Evolutionary conservation across 768 basidiomycete species (phyloP), one percentile per base, ranked within the genome.

Genomic region (Nidularia pulvinata): DNA sequence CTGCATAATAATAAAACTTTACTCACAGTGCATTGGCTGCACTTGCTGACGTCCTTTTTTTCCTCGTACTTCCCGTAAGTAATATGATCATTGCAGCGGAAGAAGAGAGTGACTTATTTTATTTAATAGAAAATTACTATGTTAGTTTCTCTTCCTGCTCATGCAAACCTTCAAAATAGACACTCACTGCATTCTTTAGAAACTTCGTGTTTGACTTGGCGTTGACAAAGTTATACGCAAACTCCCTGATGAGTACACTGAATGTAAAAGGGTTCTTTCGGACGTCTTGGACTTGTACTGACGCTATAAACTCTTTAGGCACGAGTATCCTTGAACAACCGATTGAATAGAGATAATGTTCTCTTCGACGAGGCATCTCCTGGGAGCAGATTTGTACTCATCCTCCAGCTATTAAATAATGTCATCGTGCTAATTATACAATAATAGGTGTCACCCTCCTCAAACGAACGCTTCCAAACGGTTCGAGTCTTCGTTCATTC

Each of bases 171-270:
- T 22, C 7, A 10, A 43, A 6, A 14, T 49, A n/a, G 25, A 44
- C 22, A 48, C 46, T 11, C 43, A 46, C 10, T 4, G 45, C 11
- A 2, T 22, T 11, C 32, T 11, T 36, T 34, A 62, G 61, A n/a
- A 57, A 60, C 51, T 60, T 57, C 37, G 55, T 62, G n/a, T 58
- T 56, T 45, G 57, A 62, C 42, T 46, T 62, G 32, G 52, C 50
- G 13, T 51, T 62, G 3, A 55, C 59, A 35, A 62, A 60, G 53
- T 46, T 60, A 10, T 62, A 62, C 45, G 59, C 57, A 1, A 62
- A 55, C 37, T 56, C 57, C 10, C 47, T 62, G 19, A 42, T 62
- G 46, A 57, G 57, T 30, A 60, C 61, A 7, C 49, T 62, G 7
- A 62, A 62, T 42, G 59, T 60, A 39, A 30, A 3, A 30, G 46